phyloP scores from a whole-genome alignment of 495 filamentous ascomycete species.

The Penicillium desertorum region DNA sequence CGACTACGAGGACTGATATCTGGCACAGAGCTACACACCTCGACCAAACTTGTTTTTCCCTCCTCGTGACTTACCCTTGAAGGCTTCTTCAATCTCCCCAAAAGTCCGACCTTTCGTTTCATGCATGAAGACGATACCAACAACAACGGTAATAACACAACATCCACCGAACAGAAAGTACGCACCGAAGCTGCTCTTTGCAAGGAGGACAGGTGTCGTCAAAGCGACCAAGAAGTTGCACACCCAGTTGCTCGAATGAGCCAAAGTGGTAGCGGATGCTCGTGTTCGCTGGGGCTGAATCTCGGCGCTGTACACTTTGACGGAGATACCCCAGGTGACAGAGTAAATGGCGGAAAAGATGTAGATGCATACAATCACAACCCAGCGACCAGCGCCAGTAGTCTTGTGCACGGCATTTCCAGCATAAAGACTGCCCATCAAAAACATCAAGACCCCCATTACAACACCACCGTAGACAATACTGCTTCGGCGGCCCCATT shows the following conservation, averaged over 20 bases:
- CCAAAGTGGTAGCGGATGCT: constrained; percentile 48
- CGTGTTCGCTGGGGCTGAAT: constrained; percentile 57
- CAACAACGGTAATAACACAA: constrained; percentile 47
- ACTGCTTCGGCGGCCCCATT: constrained; percentile 57
- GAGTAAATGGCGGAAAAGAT: constrained; percentile 44
- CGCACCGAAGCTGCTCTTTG: constrained; percentile 52
- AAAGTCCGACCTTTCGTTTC: constrained; percentile 59
- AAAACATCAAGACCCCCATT: constrained; percentile 46
- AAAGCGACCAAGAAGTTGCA: constrained; percentile 66
- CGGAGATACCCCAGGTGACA: constrained; percentile 54
- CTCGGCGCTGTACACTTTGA: constrained; percentile 55
- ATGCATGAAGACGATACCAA: constrained; percentile 57
- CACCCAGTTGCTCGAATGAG: constrained; percentile 52
- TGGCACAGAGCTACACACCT: too few species aligned
- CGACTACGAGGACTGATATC: too few species aligned
- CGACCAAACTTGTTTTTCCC: background rate
- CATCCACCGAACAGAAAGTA: constrained; percentile 62
- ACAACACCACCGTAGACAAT: constrained; percentile 56
- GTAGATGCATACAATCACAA: constrained; percentile 55
- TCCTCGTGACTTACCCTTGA: constrained; percentile 28
- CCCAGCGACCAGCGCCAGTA: constrained; percentile 51
- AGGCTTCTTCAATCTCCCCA: constrained; percentile 58
- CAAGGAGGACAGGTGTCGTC: constrained; percentile 60
- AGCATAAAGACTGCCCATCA: constrained; percentile 55
- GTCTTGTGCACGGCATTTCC: constrained; percentile 44